Base-by-base conservation (phyloP, 2,329 filamentous ascomycete genomes). In the Monilinia laxa region DNA sequence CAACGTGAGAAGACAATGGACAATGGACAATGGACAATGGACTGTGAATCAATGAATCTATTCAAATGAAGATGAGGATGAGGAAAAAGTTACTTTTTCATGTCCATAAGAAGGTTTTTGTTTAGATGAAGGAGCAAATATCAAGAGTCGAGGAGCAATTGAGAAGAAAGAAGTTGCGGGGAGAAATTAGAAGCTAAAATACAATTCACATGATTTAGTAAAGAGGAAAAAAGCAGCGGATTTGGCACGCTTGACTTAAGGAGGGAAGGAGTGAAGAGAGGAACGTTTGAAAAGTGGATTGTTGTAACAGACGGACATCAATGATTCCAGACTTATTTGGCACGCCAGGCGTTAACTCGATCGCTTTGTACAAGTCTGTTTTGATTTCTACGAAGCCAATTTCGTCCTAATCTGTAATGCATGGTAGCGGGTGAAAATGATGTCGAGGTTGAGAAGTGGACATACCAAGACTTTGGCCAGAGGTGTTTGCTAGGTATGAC, bases 371-470 rank as follows among this genome's bases (percentile, higher is more conserved):
- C 45, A 51, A n/a, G 28, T 35, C 20, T 51, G 5, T n/a, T 35
- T 11, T 38, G 7, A 51, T 40, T 38, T 40, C 9, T 4, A 35
- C 45, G 45, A 38, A 20, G 51, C 45, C 31, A 62, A 52, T 51
- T 52, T 51, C n/a, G 47, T 62, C 58, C 31, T 38, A 51, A 62
- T 62, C 58, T 62, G 58, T 40, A 52, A 62, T 62, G 58, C 58
- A 51, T 62, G 58, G 47, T 57, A 57, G 31, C 45, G 31, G 31
- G 58, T 40, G 58, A 45, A 31, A 51, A 62, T 62, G 28, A 51
- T 51, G 53, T 49, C 35, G 42, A 60, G 20, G 28, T 49, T 31
- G 23, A 11, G 42, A 62, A 62, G 58, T 62, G 45, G 58, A 62
- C 58, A 62, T 51, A 40, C 45, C 58, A 40, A 62, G 45, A 51